Conservation (phyloP, 768 basidiomycete genomes). For the Mycena capillaripes region DNA sequence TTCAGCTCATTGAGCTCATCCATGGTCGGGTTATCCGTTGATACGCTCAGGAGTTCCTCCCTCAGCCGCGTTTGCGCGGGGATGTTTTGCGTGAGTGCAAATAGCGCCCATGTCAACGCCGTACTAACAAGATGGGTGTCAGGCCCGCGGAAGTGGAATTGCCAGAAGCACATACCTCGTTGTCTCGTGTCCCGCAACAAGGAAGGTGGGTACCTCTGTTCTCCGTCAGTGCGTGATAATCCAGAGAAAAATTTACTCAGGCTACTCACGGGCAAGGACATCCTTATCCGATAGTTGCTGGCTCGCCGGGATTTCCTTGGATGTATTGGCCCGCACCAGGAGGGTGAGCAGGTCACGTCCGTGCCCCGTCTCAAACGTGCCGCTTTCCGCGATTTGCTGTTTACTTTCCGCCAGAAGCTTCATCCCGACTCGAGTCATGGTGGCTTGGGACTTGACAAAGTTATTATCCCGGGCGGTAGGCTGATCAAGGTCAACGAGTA, state of each 20-base stretch:
- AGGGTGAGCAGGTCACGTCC: slow-evolving; percentile 70
- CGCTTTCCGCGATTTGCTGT: slow-evolving; percentile 44
- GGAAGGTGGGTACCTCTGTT: slow-evolving; percentile 72
- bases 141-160: neutral
- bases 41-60: slow-evolving; percentile 64
- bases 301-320: slow-evolving; percentile 65
- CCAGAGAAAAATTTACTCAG: too few species aligned
- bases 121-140: slow-evolving; percentile 45
- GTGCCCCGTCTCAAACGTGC: slow-evolving; percentile 47
- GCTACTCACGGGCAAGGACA: slow-evolving; percentile 64
- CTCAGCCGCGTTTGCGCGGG: slow-evolving; percentile 69
- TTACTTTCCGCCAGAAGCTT: slow-evolving; percentile 66
- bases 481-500: slow-evolving; percentile 42
- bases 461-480: slow-evolving; percentile 34
- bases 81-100: slow-evolving; percentile 62
- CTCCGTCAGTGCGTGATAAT: neutral
- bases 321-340: slow-evolving; percentile 75
- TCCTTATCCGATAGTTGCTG: slow-evolving; percentile 74
- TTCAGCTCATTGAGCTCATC: slow-evolving; percentile 75
- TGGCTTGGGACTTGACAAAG: slow-evolving; percentile 47
- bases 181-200: slow-evolving; percentile 73
- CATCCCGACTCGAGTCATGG: slow-evolving; percentile 64
- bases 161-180: slow-evolving; percentile 53
- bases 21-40: slow-evolving; percentile 74
- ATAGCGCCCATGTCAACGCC: slow-evolving; percentile 71